Evolutionary conservation across 345 rosid genomes (phyloP), one percentile per base, ranked within the genome.

Genomic region (Populus simonii): DNA sequence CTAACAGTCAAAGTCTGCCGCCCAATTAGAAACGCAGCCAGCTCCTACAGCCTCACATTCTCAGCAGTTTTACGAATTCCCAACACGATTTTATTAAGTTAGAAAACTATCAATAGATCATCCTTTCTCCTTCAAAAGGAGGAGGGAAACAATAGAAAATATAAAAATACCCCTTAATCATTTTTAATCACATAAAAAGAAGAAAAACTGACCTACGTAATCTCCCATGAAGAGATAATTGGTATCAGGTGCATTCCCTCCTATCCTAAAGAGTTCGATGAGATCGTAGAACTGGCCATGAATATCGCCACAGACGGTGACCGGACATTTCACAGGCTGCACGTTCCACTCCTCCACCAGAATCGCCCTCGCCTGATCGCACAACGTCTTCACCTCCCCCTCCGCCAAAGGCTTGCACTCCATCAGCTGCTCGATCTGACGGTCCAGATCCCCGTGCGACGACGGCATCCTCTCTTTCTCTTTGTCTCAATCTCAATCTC

Each of bases 211-310:
- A 92, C 99, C 99, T 74, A 96, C 99, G 79, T 96, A 96, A 79
- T 96, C 99, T 29, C 99, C 99, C 99, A 96, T 96, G 82, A 96
- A 96, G 85, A 96, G 97, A 78, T 96, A 96, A 78, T 96, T 96
- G 3, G 99, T 96, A 74, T 93, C 98, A 3, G 99, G 99, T 11
- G 99, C 84, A 82, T 90, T 91, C 79, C 99, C 99, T 36, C 99
- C 99, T 70, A 96, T 96, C 68, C 91, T 85, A 78, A 96, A 96
- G 45, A 96, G 97, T 89, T 96, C 99, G 76, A 96, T 83, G 53
- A 96, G 94, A 84, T 96, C 99, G 80, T 96, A 96, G 72, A 96
- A 96, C 89, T 96, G 99, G 16, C 99, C 99, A 80, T 96, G 99
- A 71, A 96, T 96, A 89, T 96, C 99, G 55, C 99, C 99, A 81